phyloP scores from a whole-genome alignment of 192 early-diverging fungal genomes.

The Paraglomus brasilianum region DNA sequence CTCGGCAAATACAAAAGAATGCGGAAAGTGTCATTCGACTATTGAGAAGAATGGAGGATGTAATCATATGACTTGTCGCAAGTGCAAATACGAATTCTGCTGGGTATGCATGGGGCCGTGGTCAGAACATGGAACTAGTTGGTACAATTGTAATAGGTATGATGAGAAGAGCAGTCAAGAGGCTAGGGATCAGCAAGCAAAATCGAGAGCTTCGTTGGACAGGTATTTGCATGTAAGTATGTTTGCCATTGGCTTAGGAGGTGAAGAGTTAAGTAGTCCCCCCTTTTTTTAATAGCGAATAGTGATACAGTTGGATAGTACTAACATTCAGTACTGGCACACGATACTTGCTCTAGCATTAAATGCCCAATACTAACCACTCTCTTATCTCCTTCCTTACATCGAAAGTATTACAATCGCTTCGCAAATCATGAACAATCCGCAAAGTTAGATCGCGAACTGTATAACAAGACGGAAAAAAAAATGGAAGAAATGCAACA shows the following conservation, averaged over 20 bases:
- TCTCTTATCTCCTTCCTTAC: background rate
- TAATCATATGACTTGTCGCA: constrained; percentile 99
- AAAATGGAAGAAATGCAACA: constrained; percentile 98
- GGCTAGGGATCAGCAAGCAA: constrained; percentile 83
- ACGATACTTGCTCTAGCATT: background rate
- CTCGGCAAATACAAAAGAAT: constrained; percentile 92
- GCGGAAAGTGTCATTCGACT: constrained; percentile 87
- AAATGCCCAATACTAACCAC: background rate
- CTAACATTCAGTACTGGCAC: too few species aligned
- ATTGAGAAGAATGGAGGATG: constrained; percentile 99
- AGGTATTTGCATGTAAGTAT: constrained; percentile 88
- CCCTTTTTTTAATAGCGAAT: too few species aligned
- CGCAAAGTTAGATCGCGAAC: constrained; percentile 77
- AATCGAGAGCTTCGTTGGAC: constrained; percentile 84
- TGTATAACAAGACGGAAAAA: constrained; percentile 82
- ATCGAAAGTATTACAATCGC: constrained; percentile 92
- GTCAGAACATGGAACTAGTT: constrained; percentile 92
- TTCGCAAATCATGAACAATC: constrained; percentile 98
- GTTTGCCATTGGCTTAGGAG: too few species aligned
- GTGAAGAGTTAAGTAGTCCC: too few species aligned
- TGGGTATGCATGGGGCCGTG: constrained; percentile 99
- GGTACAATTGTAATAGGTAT: constrained; percentile 98
- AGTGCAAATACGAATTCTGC: constrained; percentile 98
- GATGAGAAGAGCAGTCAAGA: constrained; percentile 87
- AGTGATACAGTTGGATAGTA: too few species aligned